Evolutionary conservation across 2,329 filamentous ascomycete genomes (phyloP), one percentile per base, ranked within the genome.

Genomic region (Penicillium sp.): DNA sequence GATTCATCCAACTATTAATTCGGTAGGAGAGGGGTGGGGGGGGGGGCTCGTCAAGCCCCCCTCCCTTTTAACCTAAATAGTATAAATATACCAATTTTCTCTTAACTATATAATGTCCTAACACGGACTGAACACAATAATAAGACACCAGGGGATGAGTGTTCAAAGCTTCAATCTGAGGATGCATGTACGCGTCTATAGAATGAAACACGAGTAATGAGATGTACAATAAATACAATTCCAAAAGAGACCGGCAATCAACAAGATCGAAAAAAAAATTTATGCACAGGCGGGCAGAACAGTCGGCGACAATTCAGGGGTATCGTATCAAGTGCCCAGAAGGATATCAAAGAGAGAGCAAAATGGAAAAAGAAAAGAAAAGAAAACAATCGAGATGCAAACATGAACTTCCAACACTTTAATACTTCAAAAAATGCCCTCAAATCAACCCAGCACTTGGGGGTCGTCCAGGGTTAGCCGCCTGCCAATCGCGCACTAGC

Each of bases 401-500:
- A 58, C 44, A 47, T 29, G 19, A 36, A 27, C 10, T 51, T 36
- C 31, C 15, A 34, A 47, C 5, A 13, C 31, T 36, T 47, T n/a
- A 46, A 56, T 31, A 38, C 13, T 31, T 33, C 53, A 27, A 53
- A 47, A 15, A 57, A 11, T 36, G 48, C 40, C 38, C 34, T 65
- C 43, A 67, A 60, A 67, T 67, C 46, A 66, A 53, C 45, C 61
- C 60, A 50, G 66, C 68, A 53, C 61, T 63, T 3, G 61, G 62
- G 11, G 63, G 65, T 23, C 67, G 65, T 15, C 65, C 62, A 15
- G 64, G 62, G 46, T 76, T 76, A 48, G 68, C 61, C 39, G 63
- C 72, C 69, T 78, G 79, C 82, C 85, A 88, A 68, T 97, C 93
- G 46, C 83, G 82, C 40, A 87, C 83, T 63, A 97, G 85, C 78